Conservation (phyloP, 1,284 basidiomycete genomes). For the Austroboletus niveus region DNA sequence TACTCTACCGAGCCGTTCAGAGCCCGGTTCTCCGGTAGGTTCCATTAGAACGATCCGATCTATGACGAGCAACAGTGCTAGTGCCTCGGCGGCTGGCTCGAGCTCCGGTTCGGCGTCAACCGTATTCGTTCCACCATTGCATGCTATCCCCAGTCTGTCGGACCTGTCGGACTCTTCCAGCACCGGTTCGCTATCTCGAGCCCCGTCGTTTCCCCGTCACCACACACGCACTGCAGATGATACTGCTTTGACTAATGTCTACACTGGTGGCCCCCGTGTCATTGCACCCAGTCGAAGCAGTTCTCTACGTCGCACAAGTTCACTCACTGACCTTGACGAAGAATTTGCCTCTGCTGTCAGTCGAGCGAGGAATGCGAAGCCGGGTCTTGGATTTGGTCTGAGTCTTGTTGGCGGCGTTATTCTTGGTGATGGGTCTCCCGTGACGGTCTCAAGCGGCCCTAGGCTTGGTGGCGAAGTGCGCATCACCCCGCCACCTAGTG, state of each 20-base stretch:
- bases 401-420: conserved; percentile 38
- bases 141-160: conserved; percentile 63
- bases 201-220: conserved; percentile 48
- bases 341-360: conserved; percentile 56
- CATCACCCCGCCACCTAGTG: conserved; percentile 60
- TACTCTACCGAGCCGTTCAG: conserved; percentile 49
- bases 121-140: conserved; percentile 67
- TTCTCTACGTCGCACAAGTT: conserved; percentile 65
- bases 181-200: conserved; percentile 36
- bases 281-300: conserved; percentile 64
- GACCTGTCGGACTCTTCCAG: conserved; percentile 49
- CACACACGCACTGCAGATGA: conserved; percentile 68
- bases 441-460: conserved; percentile 51
- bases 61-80: conserved; percentile 38
- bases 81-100: conserved; percentile 36
- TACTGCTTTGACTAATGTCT: conserved; percentile 60
- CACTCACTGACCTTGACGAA: conserved; percentile 72
- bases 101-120: conserved; percentile 60
- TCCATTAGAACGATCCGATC: conserved; percentile 71
- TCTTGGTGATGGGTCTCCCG: conserved; percentile 45
- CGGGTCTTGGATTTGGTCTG: conserved; percentile 47
- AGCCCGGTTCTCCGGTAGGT: conserved; percentile 63
- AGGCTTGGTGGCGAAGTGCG: conserved; percentile 49
- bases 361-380: conserved; percentile 42
- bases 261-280: conserved; percentile 64